Evolutionary conservation across 768 basidiomycete genomes (phyloP).

Genomic region (Trametes sanguinea): DNA sequence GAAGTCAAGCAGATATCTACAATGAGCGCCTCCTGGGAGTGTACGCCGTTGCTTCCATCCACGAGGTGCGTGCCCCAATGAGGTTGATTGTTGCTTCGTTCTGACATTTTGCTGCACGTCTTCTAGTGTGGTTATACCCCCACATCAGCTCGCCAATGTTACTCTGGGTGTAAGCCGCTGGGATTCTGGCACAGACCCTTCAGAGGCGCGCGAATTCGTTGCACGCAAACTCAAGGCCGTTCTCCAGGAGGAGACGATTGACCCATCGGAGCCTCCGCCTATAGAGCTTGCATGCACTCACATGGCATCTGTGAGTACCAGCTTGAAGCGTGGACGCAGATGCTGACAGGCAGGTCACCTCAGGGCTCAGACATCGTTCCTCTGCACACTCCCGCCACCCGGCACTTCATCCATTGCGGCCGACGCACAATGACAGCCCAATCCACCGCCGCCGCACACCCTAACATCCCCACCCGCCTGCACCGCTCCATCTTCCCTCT

Average conservation of each 20-base stretch:
- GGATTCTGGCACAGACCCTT: slow-evolving; percentile 38
- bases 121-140: slow-evolving; percentile 44
- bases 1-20: slow-evolving; percentile 59
- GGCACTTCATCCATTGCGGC: slow-evolving; percentile 52
- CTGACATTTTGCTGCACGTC: background rate
- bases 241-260: slow-evolving; percentile 48
- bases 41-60: slow-evolving; percentile 40
- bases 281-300: slow-evolving; percentile 55
- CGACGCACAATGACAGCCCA: slow-evolving; percentile 46
- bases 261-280: slow-evolving; percentile 48
- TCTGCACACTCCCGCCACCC: slow-evolving; percentile 34
- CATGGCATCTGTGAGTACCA: slow-evolving; percentile 43
- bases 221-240: slow-evolving; percentile 50
- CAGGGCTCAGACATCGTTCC: slow-evolving; percentile 23
- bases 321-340: background rate
- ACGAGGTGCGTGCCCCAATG: slow-evolving; percentile 44
- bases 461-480: slow-evolving; percentile 55
- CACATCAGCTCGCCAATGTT: slow-evolving; percentile 50
- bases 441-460: slow-evolving; percentile 43
- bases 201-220: slow-evolving; percentile 53
- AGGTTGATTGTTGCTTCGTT: background rate
- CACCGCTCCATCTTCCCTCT: slow-evolving; percentile 75
- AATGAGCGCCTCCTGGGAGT: slow-evolving; percentile 72
- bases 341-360: background rate
- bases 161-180: slow-evolving; percentile 46